Evolutionary conservation across 208 protist genomes (phyloP), one percentile per base, ranked within the genome.

Genomic region (Trypanosoma caninum): DNA sequence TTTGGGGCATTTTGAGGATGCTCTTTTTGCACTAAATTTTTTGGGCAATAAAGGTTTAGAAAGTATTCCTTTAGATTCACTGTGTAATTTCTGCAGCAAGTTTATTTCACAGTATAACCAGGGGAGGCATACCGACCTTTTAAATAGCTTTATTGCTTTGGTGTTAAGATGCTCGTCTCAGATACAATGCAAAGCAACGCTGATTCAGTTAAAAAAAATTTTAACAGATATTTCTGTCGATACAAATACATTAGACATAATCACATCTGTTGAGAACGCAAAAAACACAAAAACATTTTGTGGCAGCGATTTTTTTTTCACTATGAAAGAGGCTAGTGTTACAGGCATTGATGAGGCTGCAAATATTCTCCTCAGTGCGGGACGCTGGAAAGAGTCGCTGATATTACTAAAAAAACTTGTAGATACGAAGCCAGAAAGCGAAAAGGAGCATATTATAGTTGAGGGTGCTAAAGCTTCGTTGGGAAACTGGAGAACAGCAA

Each of bases 331-430:
- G 20, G 22, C 1, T 53, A 57, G 28, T 55, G 42, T 76, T 27
- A 47, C 60, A 1, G 56, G 66, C 8, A 51, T 80, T 28, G 74
- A 80, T 56, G 25, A 51, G 11, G 13, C 57, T 31, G 65, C 57
- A 25, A 69, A 50, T 54, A 27, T 33, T 9, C 46, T 75, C 2
- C 27, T 78, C 6, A 33, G 52, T 23, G 47, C 34, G 20, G 62
- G 68, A 7, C 18, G 73, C 42, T 82, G 76, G 76, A 66, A 65
- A 45, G 53, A 51, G 8, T 59, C 72, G 18, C 52, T 82, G 20
- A 1, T 11, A n/a, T 35, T 82, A 1, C 27, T 78, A 13, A 35
- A 72, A 23, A 65, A 48, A 47, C 30, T 82, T 28, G 38, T 45
- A 8, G 38, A 55, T 20, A 54, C 44, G 27, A 38, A 68, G 37